Evolutionary conservation across 1,139 yeast genomes (phyloP), one percentile per base, ranked within the genome.

Genomic region (Magnusiomyces fungicola): DNA sequence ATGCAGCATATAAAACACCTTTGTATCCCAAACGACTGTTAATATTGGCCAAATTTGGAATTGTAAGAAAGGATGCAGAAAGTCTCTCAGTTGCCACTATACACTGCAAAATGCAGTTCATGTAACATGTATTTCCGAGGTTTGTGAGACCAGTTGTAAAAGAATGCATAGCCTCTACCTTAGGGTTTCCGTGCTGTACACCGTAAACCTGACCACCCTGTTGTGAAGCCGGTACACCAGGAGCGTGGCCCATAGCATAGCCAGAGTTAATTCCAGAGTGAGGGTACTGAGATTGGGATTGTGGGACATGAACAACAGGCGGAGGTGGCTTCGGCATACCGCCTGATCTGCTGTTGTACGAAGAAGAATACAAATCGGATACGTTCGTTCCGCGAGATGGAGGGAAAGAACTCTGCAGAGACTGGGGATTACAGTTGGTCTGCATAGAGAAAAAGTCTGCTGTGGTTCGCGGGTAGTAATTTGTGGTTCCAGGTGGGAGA

Each of bases 51-150:
- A 83, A 87, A 65, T 83, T 90, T 1, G 82, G 71, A 29, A 80
- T 79, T 51, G 73, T 72, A 27, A 76, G 61, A 56, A 82, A 80
- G 47, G 79, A 68, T 22, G 65, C 64, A 1, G 75, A 67, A 18
- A 79, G 60, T 46, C 72, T 71, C 6, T 72, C 69, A 0, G 81
- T 75, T 1, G 80, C 80, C 9, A 76, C 65, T 34, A 92, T 69
- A 62, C 97, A 90, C 66, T 92, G 98, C 18, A 92, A 67, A 51
- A 92, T 77, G 60, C 96, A 86, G 66, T 92, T 92, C 82, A 92
- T 83, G 65, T 92, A 92, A 66, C 98, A 92, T 0, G 96, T 85
- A 61, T 89, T 92, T 0, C 97, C 97, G 55, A 86, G 73, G 61
- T 92, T 92, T 46, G 75, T 75, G 33, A 92, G 70, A 0, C 97